phyloP scores from a whole-genome alignment of 176 grass and related monocot genomes.

The Rhynchospora tenuis region DNA sequence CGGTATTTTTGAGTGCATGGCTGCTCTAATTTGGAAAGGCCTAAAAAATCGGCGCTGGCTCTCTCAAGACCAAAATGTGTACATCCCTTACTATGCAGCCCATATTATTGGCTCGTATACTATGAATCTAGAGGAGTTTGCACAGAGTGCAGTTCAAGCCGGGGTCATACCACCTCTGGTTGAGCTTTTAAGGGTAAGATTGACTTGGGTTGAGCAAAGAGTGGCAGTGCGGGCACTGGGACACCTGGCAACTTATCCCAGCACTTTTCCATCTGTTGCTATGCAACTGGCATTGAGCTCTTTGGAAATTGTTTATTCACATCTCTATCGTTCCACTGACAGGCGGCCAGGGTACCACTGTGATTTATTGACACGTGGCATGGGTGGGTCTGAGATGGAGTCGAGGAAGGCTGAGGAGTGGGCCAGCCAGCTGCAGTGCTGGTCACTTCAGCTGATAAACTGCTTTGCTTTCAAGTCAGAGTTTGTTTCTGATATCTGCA shows the following conservation, averaged over 20 bases:
- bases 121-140: conserved; percentile 99
- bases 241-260: conserved; percentile 93
- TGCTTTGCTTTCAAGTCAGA: conserved; percentile 98
- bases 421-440: conserved; percentile 98
- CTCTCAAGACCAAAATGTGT: conserved; percentile 95
- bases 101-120: conserved; percentile 99
- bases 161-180: conserved; percentile 90
- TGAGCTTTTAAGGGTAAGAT: conserved; percentile 86
- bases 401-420: conserved; percentile 98
- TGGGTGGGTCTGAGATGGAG: conserved; percentile 98
- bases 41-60: conserved; percentile 98
- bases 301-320: conserved; percentile 97
- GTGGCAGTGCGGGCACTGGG: conserved; percentile 92
- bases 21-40: conserved; percentile 95
- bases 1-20: conserved; percentile 97
- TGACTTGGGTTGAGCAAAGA: conserved; percentile 99
- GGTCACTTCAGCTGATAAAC: conserved; percentile 98
- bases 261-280: conserved; percentile 76
- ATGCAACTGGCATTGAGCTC: conserved; percentile 94
- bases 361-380: conserved; percentile 93
- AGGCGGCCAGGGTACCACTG: conserved; percentile 89
- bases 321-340: conserved; percentile 87
- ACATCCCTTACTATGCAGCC: conserved; percentile 94
- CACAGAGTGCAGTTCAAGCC: conserved; percentile 78
- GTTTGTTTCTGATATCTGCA: conserved; percentile 92